Conservation (phyloP, 495 filamentous ascomycete genomes). For the Talaromyces trachyspermus region DNA sequence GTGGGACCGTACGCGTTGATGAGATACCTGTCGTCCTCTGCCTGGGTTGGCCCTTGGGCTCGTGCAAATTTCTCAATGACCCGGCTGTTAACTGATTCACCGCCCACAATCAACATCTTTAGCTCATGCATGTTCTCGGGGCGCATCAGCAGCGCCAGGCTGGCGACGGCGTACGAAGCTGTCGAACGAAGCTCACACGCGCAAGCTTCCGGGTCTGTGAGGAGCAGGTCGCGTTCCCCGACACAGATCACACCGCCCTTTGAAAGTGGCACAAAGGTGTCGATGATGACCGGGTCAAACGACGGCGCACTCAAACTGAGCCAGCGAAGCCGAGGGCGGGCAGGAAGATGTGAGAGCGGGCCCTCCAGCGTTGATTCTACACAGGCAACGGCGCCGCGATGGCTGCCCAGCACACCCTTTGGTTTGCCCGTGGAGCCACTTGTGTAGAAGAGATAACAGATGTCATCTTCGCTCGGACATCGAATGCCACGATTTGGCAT, state of each 20-base stretch:
- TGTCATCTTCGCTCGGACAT: slow-evolving; percentile 83
- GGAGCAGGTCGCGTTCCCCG: not conserved
- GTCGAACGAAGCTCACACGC: not conserved
- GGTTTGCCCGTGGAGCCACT: slow-evolving; percentile 97
- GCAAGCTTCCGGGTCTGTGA: not conserved
- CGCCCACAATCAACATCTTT: not conserved
- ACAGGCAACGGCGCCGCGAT: not conserved
- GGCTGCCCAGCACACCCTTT: slow-evolving; percentile 75
- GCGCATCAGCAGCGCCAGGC: not conserved
- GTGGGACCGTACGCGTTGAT: slow-evolving; percentile 31
- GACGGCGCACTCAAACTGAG: not conserved
- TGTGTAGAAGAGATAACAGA: slow-evolving; percentile 94
- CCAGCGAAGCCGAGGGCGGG: slow-evolving; percentile 2
- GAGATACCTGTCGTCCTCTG: slow-evolving; percentile 7
- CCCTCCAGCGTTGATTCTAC: not conserved
- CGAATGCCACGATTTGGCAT: not conserved
- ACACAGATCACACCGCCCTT: not conserved
- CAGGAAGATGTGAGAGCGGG: not conserved
- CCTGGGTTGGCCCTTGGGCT: not conserved
- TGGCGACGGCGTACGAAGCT: not conserved
- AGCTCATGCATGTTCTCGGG: not conserved
- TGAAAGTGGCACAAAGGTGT: slow-evolving; percentile 1
- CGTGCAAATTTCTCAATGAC: slow-evolving; percentile 1
- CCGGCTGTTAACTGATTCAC: slow-evolving; percentile 1
- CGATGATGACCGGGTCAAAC: slow-evolving; percentile 1